A percentile compares a stretch with the other conserved stretches of the same genome.
phyloP scores from a whole-genome alignment of 148 eudicot genomes.

The Euryodendron excelsum region DNA sequence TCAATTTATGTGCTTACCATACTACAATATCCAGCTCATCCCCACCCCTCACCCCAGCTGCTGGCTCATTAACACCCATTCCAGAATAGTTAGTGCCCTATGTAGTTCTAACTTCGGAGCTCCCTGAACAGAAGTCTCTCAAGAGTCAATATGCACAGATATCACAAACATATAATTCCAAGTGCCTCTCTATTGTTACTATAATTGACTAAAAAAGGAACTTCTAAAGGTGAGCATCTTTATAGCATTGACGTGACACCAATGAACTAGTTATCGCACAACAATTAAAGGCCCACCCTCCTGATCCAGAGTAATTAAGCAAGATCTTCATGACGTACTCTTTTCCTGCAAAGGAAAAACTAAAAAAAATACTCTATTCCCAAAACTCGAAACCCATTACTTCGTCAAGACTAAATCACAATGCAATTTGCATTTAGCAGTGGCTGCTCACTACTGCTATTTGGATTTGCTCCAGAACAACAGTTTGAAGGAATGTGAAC shows the following conservation, averaged over 20 bases:
- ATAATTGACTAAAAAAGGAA: neutral
- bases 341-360: neutral
- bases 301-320: neutral
- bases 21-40: neutral
- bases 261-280: neutral
- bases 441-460: neutral
- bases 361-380: neutral
- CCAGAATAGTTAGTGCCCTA: neutral
- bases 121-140: neutral
- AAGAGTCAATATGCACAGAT: neutral
- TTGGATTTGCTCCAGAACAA: neutral
- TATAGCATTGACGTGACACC: neutral
- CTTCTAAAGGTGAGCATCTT: neutral
- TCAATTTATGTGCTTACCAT: neutral
- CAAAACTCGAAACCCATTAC: neutral
- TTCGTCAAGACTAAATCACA: too few species aligned
- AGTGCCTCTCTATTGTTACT: neutral
- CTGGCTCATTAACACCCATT: neutral
- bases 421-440: neutral
- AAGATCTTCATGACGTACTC: neutral
- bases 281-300: neutral
- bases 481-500: neutral
- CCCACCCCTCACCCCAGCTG: neutral
- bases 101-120: neutral
- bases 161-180: neutral